Base-by-base conservation (phyloP, 2,329 filamentous ascomycete genomes). In the Parafenestella ontariensis region DNA sequence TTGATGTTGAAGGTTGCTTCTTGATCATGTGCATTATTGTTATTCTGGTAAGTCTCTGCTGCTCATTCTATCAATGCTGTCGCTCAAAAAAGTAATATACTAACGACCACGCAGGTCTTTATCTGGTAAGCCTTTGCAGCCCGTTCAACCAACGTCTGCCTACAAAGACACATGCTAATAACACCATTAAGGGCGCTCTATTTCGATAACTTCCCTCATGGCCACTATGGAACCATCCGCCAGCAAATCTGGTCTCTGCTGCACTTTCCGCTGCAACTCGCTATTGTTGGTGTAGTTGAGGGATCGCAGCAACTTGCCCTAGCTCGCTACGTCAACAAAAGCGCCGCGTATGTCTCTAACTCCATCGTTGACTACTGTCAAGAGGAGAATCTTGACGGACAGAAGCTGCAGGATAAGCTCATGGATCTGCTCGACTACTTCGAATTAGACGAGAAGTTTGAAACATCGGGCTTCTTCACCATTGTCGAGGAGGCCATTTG, bases 201-300 rank as follows among this genome's bases (percentile, higher is more conserved):
- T 66, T 85, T 85, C 46, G 82, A 86, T 54, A 81, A 87, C 28
- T 83, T 78, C 70, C 84, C 72, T 54, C 79, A 70, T 45, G 76
- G 77, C 28, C 76, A 78, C 49, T 81, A 83, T 55, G 81, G 82
- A 33, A 82, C 77, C 26, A 76, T 85, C 41, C 81, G 84, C 4
- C 87, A 89, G 59, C 83, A 87, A 46, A 72, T 85, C 47, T 87
- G 84, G 84, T 79, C 82, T 0, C 52, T 78, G 2, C 69, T 85
- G 0, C 87, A 89, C 72, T 84, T 88, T 54, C 86, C 86, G 0
- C 85, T 89, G 62, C 86, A 89, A 59, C 79, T 88, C 2, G 77
- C 83, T 5, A 81, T 89, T 28, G 82, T 87, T 13, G 80, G 89
- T 6, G 81, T 88, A n/a, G 82, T 87, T 40, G 86, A 88, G 64